A percentile compares a stretch with the other conserved stretches of the same genome.
phyloP scores from a whole-genome alignment of 1,139 yeast genomes.

The Taphrina deformans region DNA sequence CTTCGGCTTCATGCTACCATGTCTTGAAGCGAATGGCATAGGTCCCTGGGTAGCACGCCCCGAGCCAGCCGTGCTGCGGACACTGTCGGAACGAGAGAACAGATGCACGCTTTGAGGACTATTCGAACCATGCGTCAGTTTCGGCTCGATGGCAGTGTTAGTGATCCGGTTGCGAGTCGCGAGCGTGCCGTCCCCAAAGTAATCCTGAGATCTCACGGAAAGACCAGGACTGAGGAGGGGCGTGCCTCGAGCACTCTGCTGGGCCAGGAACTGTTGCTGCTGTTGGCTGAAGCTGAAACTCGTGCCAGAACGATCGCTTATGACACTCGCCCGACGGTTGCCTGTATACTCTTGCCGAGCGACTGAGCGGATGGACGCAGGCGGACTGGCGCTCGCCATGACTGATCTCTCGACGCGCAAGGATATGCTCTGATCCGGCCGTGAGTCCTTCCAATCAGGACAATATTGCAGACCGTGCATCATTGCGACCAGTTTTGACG shows the following conservation, averaged over 20 bases:
- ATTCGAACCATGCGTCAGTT: conserved; percentile 20
- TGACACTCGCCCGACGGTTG: conserved; percentile 11
- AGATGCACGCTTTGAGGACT: conserved; percentile 13
- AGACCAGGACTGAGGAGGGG: conserved; percentile 3
- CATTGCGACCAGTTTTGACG: conserved; percentile 10
- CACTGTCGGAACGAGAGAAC: conserved; percentile 5
- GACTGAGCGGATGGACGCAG: background rate
- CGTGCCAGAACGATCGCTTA: background rate
- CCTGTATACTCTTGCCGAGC: background rate
- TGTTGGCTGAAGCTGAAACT: conserved; percentile 2
- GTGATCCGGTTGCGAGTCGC: background rate
- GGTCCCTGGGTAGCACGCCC: background rate
- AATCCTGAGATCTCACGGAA: background rate
- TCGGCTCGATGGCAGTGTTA: background rate
- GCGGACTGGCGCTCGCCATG: conserved; percentile 3
- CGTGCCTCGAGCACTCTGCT: background rate
- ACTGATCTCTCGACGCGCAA: conserved; percentile 15
- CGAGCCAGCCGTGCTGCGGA: conserved; percentile 1
- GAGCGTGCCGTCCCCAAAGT: background rate
- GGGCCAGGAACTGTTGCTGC: conserved; percentile 2
- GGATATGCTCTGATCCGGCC: conserved; percentile 5
- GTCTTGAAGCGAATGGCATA: background rate
- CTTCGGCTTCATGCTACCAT: background rate
- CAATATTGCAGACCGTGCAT: conserved; percentile 18
- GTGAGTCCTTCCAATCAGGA: conserved; percentile 21